Evolutionary conservation across 352 stramenopile genomes (phyloP), one percentile per base, ranked within the genome.

Genomic region (Stephanocyclus meneghinianus): DNA sequence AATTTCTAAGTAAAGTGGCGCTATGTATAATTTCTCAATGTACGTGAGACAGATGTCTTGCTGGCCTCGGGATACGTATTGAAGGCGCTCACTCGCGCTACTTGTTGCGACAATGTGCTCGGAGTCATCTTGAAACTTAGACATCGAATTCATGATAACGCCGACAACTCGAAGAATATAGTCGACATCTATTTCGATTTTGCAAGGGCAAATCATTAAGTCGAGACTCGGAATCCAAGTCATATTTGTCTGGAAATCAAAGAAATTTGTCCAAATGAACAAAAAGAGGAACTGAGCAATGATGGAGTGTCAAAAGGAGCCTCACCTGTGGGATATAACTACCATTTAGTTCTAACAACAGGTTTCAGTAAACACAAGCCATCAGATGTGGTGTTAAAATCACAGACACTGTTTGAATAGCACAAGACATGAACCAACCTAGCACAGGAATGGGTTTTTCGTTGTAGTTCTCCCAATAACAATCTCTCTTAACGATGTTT

Each of bases 21-120:
- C 37, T 44, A 90, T 83, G 37, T 79, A 71, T 2, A 90, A 60
- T 21, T 81, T 82, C 67, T 90, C 84, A 55, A 90, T 83, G 57
- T 90, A 90, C 32, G 80, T 85, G 45, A 80, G 42, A 53, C 42
- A 72, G 37, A 59, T 50, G 18, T 74, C 64, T 26, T 76, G 59
- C 53, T 77, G 63, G 7, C 70, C 70, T 32, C 59, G 51, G 13
- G 77, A 84, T 32, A 78, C 42, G 42, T 85, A 85, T 32, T 74
- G 29, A 18, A 85, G 55, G 21, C 76, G 2, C 29, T 82, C 32
- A 76, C 83, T 85, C 50, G 71, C 55, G 21, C 63, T 63, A 21
- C 55, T 50, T 30, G 29, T 84, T 42, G 64, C 71, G 26, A 50
- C 44, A 56, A 66, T 61, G n/a, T 74, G 77, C 50, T 62, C 53